Conservation (phyloP, 2,329 filamentous ascomycete species). For the Aspergillus fumigatus region DNA sequence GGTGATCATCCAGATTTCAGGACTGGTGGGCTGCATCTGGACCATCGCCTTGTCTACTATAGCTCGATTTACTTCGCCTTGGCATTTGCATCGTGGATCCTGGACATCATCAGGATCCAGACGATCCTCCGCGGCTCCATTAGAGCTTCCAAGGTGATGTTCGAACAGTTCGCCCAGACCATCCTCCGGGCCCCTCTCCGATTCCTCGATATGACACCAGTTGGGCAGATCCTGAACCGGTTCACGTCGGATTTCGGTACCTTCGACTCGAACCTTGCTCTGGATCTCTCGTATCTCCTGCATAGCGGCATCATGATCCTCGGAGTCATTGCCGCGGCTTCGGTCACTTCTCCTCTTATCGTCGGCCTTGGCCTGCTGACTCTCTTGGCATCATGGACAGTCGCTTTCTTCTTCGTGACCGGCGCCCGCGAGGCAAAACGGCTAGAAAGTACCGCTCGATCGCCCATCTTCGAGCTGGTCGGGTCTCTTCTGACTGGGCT, state of each 20-base stretch:
- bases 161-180: constrained; percentile 58
- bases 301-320: constrained; percentile 58
- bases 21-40: no score
- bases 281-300: constrained; percentile 57
- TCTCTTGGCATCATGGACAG: no score
- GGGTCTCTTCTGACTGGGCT: constrained; percentile 68
- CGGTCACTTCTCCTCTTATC: no score
- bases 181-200: constrained; percentile 66
- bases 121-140: no score
- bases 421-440: constrained; percentile 69
- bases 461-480: constrained; percentile 73
- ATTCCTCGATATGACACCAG: constrained; percentile 73
- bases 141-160: constrained; percentile 29
- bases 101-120: no score
- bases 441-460: constrained; percentile 69
- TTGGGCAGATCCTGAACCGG: constrained; percentile 70
- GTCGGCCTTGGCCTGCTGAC: no score
- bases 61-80: no score
- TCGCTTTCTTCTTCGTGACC: constrained; percentile 17
- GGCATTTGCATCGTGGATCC: no score
- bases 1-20: no score
- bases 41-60: no score
- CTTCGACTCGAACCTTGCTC: constrained; percentile 62
- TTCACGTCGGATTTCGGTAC: constrained; percentile 72
- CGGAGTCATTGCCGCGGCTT: constrained; percentile 61